Conservation (phyloP, 768 basidiomycete genomes). For the Lentinula lateritia region DNA sequence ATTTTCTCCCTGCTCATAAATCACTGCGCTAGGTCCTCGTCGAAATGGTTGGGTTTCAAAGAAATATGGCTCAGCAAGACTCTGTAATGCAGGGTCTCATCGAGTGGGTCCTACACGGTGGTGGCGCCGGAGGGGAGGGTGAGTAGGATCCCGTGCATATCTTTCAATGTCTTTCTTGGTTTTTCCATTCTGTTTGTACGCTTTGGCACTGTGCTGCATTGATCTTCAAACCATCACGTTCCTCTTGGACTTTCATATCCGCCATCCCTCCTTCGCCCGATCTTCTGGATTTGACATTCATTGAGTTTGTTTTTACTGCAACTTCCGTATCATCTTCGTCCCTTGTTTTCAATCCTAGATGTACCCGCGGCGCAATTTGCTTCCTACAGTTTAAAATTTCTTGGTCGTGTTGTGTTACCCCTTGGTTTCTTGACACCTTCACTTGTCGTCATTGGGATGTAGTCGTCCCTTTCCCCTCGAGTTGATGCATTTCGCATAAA, state of each 20-base stretch:
- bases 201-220: neutral
- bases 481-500: neutral
- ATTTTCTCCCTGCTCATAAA: neutral
- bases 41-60: constrained; percentile 70
- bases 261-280: neutral
- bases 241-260: neutral
- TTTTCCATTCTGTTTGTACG: neutral
- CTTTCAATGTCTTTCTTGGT: neutral
- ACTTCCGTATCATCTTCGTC: neutral
- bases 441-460: too few relatives aligned
- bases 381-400: neutral
- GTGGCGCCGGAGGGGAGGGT: constrained; percentile 28
- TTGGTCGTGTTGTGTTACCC: neutral
- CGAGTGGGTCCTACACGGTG: constrained; percentile 68
- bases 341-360: neutral
- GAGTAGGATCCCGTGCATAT: constrained; percentile 3
- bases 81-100: constrained; percentile 77
- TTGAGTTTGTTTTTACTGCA: neutral
- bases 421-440: too few relatives aligned
- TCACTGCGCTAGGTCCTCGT: constrained; percentile 35
- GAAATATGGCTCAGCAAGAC: constrained; percentile 80
- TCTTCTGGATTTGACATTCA: neutral
- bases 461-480: too few relatives aligned
- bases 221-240: neutral
- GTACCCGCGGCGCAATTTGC: neutral